Evolutionary conservation across 306 rosid species (phyloP).

Genomic region (Leucaena leucocephala): DNA sequence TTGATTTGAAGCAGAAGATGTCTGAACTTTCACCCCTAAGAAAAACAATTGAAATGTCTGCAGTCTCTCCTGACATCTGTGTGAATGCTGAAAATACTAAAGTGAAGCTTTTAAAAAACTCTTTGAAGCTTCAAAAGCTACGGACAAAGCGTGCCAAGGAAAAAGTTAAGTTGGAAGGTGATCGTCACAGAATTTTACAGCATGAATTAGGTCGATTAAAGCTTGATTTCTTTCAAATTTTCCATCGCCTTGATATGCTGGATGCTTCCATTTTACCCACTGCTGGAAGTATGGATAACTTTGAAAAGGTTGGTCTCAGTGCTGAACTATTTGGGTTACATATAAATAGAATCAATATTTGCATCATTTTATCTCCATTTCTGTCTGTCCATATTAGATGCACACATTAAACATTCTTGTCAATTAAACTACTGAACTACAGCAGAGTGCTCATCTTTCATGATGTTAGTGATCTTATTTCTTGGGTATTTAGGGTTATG

Average conservation of each 20-base stretch:
- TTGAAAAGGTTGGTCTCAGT: slow-evolving; percentile 67
- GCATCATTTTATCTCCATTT: neutral
- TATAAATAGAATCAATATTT: slow-evolving; percentile 29
- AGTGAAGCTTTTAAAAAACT: slow-evolving; percentile 62
- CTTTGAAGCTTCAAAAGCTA: slow-evolving; percentile 66
- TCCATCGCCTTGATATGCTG: slow-evolving; percentile 60
- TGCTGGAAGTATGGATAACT: slow-evolving; percentile 45
- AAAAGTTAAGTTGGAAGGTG: slow-evolving; percentile 64
- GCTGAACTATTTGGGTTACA: slow-evolving; percentile 25
- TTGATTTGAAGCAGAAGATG: slow-evolving; percentile 55
- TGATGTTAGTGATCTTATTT: slow-evolving; percentile 7
- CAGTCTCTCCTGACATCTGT: slow-evolving; percentile 36
- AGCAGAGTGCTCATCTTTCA: slow-evolving; percentile 9
- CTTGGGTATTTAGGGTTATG: slow-evolving; percentile 28
- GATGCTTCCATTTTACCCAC: slow-evolving; percentile 49
- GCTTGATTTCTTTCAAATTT: slow-evolving; percentile 58
- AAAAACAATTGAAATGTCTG: slow-evolving; percentile 48
- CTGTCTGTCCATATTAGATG: neutral
- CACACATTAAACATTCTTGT: neutral
- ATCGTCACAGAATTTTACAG: slow-evolving; percentile 44
- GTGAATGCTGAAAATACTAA: slow-evolving; percentile 44
- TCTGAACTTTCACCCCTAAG: slow-evolving; percentile 47
- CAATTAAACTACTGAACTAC: neutral
- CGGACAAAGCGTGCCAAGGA: slow-evolving; percentile 55
- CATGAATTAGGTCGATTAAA: slow-evolving; percentile 64